Evolutionary conservation across 2,329 filamentous ascomycete species (phyloP).

Genomic region (Escovopsis sp.): DNA sequence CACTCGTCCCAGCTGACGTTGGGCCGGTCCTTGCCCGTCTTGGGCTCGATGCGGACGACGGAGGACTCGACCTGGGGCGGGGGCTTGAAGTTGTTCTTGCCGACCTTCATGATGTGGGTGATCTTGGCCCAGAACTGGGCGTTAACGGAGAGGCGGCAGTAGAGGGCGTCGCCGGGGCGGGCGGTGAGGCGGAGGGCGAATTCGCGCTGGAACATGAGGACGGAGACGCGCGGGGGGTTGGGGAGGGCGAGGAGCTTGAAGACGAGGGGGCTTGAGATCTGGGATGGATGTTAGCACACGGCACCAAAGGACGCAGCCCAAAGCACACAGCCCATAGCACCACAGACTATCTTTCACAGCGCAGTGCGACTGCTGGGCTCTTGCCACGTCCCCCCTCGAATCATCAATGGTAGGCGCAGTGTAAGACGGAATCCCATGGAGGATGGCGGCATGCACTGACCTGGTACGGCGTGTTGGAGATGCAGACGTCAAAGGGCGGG

Average conservation of each 20-base stretch:
- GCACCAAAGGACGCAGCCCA: too few relatives aligned
- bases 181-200: conserved; percentile 85
- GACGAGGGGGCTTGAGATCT: conserved; percentile 82
- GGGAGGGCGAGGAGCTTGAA: conserved; percentile 76
- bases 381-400: too few relatives aligned
- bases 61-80: conserved; percentile 85
- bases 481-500: conserved; percentile 66
- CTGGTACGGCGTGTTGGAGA: conserved; percentile 52
- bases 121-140: conserved; percentile 69
- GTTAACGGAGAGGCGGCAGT: conserved; percentile 82
- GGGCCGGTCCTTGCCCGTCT: conserved; percentile 59
- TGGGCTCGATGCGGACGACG: conserved; percentile 80
- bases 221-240: conserved; percentile 65
- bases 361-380: too few relatives aligned
- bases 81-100: conserved; percentile 90
- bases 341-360: too few relatives aligned
- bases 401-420: too few relatives aligned
- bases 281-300: not conserved
- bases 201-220: conserved; percentile 95
- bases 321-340: too few relatives aligned
- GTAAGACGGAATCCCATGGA: too few relatives aligned
- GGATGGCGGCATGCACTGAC: conserved; percentile 13
- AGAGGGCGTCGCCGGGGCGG: conserved; percentile 73
- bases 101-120: conserved; percentile 77
- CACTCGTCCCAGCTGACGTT: conserved; percentile 90